Percentiles rank a stretch among this genome's conserved stretches.
These are phyloP conservation scores for Boechera stricta DNA, from an alignment of 345 rosid species.

Conservation along the genomic window DNA sequence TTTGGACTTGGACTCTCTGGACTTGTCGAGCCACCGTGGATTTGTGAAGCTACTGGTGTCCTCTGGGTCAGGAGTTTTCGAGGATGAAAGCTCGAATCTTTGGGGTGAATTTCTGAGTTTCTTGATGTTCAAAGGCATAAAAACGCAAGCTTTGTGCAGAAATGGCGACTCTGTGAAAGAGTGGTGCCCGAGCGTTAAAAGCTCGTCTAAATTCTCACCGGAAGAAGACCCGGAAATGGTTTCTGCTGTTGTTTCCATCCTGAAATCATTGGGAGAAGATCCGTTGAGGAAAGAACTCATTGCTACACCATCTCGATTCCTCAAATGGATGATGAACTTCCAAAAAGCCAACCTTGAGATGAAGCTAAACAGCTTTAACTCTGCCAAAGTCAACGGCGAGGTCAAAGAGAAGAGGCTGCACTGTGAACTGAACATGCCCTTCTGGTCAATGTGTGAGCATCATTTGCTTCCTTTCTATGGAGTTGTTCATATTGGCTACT, in stretches of 20 bases:
- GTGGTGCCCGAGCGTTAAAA: slow-evolving; percentile 76
- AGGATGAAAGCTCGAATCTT: slow-evolving; percentile 55
- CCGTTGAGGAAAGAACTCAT: slow-evolving; percentile 84
- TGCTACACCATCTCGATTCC: slow-evolving; percentile 74
- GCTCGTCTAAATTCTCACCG: slow-evolving; percentile 47
- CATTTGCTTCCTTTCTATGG: slow-evolving; percentile 98
- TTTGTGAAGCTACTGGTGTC: slow-evolving; percentile 58
- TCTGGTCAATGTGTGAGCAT: slow-evolving; percentile 98
- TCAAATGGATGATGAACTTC: slow-evolving; percentile 88
- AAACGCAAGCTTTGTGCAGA: slow-evolving; percentile 44
- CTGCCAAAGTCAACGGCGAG: slow-evolving; percentile 50
- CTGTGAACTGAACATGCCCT: slow-evolving; percentile 71
- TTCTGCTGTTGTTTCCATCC: slow-evolving; percentile 69
- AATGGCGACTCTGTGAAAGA: slow-evolving; percentile 42
- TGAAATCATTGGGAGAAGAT: slow-evolving; percentile 85
- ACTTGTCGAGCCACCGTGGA: slow-evolving; percentile 52
- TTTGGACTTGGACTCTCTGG: slow-evolving; percentile 54
- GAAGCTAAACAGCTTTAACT: slow-evolving; percentile 60
- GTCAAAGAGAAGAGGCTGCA: slow-evolving; percentile 47
- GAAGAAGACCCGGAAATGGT: slow-evolving; percentile 60
- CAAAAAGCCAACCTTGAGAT: slow-evolving; percentile 64
- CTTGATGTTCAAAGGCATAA: slow-evolving; percentile 63
- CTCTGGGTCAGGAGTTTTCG: slow-evolving; percentile 84
- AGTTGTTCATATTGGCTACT: slow-evolving; percentile 84
- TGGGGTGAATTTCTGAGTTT: slow-evolving; percentile 79